These are phyloP conservation scores for Bruguiera hainesii DNA, from an alignment of 441 rosid genomes.

Conservation along the genomic window DNA sequence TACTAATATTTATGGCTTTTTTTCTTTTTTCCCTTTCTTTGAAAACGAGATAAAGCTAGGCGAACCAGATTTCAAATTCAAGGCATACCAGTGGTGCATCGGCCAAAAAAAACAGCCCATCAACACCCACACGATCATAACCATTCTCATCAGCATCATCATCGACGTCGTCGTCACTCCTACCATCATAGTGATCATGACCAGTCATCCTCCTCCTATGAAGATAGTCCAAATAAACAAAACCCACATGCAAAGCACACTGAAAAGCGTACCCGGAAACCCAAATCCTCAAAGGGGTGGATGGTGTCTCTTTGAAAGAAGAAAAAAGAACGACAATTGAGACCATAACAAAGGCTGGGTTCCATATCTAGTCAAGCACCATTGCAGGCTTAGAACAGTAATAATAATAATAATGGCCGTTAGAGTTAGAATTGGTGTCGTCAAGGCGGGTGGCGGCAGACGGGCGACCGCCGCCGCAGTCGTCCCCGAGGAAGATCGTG, in stretches of 20 bases:
- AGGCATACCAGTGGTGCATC: constrained; percentile 25
- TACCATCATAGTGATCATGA: neutral
- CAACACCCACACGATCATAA: constrained; percentile 11
- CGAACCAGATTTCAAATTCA: too few relatives aligned
- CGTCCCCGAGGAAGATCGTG: constrained; percentile 18
- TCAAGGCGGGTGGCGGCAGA: neutral
- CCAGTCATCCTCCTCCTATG: constrained; percentile 14
- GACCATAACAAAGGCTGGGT: constrained; percentile 45
- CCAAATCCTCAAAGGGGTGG: constrained; percentile 59
- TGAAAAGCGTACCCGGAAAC: constrained; percentile 53
- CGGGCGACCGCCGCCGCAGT: constrained; percentile 8
- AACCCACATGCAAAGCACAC: constrained; percentile 50
- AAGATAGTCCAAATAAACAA: constrained; percentile 42
- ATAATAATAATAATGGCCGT: too few relatives aligned
- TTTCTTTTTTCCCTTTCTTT: neutral
- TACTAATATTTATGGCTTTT: neutral
- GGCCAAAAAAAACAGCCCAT: constrained; percentile 16
- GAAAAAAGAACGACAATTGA: constrained; percentile 35
- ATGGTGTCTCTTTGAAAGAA: constrained; percentile 37
- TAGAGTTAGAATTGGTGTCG: neutral
- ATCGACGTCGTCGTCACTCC: neutral
- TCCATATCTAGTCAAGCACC: constrained; percentile 60
- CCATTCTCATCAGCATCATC: neutral
- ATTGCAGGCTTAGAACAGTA: constrained; percentile 44
- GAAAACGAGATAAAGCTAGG: neutral